Conservation (phyloP, 805 yeast genomes). For the Ogataea pini region DNA sequence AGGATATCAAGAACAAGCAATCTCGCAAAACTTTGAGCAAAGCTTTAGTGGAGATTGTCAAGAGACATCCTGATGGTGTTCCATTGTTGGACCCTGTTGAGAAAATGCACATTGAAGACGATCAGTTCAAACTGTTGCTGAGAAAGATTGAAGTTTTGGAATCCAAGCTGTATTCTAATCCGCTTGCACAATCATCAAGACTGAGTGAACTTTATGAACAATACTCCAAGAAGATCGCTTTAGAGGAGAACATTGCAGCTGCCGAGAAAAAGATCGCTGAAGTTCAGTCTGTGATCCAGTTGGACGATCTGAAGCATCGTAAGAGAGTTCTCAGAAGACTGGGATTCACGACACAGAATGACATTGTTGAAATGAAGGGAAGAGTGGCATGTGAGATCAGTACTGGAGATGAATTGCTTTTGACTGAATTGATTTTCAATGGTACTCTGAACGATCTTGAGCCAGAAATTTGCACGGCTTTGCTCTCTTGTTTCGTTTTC, state of each 20-base stretch:
- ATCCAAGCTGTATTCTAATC: slow-evolving; percentile 67
- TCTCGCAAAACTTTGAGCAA: slow-evolving; percentile 65
- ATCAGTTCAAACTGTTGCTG: slow-evolving; percentile 67
- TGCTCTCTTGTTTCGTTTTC: slow-evolving; percentile 92
- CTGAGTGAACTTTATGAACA: slow-evolving; percentile 62
- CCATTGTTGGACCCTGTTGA: slow-evolving; percentile 90
- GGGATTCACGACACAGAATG: slow-evolving; percentile 83
- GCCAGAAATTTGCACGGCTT: slow-evolving; percentile 89
- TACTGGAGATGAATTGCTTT: slow-evolving; percentile 80
- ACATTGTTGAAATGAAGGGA: slow-evolving; percentile 93
- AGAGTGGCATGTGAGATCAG: slow-evolving; percentile 91
- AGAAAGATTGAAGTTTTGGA: slow-evolving; percentile 84
- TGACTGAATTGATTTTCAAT: slow-evolving; percentile 92
- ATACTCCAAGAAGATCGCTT: slow-evolving; percentile 63
- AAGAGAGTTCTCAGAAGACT: slow-evolving; percentile 90
- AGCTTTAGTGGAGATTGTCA: slow-evolving; percentile 75
- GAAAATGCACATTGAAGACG: slow-evolving; percentile 81
- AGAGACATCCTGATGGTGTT: slow-evolving; percentile 85
- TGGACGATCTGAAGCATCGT: slow-evolving; percentile 91
- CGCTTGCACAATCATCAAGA: slow-evolving; percentile 61
- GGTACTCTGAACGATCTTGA: slow-evolving; percentile 89
- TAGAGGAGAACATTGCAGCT: slow-evolving; percentile 58
- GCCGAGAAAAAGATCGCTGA: slow-evolving; percentile 69
- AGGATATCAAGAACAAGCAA: slow-evolving; percentile 59
- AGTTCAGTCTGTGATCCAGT: slow-evolving; percentile 88